Evolutionary conservation across 2,329 filamentous ascomycete species (phyloP), one percentile per base, ranked within the genome.

Genomic region (Diaporthe ampelina): DNA sequence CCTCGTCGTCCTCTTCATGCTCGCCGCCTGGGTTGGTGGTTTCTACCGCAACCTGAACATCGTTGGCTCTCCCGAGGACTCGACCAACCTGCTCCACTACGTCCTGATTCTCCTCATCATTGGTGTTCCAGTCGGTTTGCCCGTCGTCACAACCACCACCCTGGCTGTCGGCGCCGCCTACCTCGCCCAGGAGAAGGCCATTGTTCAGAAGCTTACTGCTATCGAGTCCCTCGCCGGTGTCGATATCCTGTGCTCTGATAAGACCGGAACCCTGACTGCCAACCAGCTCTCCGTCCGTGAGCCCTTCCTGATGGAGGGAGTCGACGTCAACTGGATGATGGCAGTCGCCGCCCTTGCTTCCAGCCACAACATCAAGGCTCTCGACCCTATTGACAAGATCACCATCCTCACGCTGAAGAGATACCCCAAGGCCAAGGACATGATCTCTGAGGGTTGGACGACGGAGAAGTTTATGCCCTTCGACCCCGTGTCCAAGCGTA

Each of bases 291-390:
- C 90, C 80, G 93, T 94, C 81, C 92, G 93, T 82, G 93, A 94
- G 81, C 93, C 93, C 29, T 94, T 92, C 84, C 92, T 94, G 75
- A 90, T 92, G 76, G 93, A 94, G 83, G 93, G 93, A 79, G 90
- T 94, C 81, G 92, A 94, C 84, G 91, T 94, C 83, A 93, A 94
- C 87, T 94, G 92, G 92, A 94, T 94, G 92, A 94, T 94, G 93
- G 92, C 93, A 77, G 93, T 94, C 75, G 93, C 93, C 75, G 93
- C 93, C 76, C 89, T 94, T 72, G 93, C 93, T 74, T 94, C 92
- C 70, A 94, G 93, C 76, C 93, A 94, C 87, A 94, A 94, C 86
- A 88, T 94, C 85, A 93, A 93, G 86, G 93, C 92, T 76, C 89
- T 94, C 76, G 93, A 94, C 82, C 93, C 93, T 76, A 94, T 94